Percentiles rank a stretch among this genome's conserved stretches.
Evolutionary conservation across 2,329 filamentous ascomycete species (phyloP).

Genomic region (Ceratocystis alfenasii): DNA sequence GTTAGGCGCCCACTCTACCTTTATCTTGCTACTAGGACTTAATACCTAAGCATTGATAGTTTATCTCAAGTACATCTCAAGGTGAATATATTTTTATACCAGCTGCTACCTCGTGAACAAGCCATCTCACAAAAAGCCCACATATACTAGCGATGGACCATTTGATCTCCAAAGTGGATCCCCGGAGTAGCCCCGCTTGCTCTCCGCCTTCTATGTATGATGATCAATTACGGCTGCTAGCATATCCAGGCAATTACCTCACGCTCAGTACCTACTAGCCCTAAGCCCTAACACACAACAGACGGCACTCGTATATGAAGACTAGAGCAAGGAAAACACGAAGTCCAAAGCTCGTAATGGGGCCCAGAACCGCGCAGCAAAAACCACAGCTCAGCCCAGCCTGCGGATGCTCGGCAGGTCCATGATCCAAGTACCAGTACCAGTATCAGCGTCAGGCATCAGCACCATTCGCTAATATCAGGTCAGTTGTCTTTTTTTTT

Average conservation of each 20-base stretch:
- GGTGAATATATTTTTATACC: neutral
- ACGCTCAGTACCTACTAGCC: neutral
- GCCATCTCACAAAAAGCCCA: neutral
- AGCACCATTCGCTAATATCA: neutral
- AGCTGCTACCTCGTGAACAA: neutral
- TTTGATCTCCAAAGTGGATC: constrained; percentile 6
- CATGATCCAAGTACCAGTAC: neutral
- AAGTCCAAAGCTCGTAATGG: neutral
- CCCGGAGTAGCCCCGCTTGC: neutral
- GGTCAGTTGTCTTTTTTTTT: neutral
- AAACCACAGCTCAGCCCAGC: neutral
- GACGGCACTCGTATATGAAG: neutral
- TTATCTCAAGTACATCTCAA: neutral
- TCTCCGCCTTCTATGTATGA: neutral
- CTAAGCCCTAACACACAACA: neutral
- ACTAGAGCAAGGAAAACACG: neutral
- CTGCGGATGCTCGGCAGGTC: neutral
- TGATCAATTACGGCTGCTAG: neutral
- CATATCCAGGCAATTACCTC: neutral
- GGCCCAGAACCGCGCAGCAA: neutral
- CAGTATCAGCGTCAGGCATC: neutral
- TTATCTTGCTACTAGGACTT: neutral
- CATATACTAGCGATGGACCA: neutral
- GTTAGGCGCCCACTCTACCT: neutral
- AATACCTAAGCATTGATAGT: neutral